These are phyloP conservation scores for Alternaria atra DNA, from an alignment of 2,329 filamentous ascomycete species.

Conservation along the genomic window DNA sequence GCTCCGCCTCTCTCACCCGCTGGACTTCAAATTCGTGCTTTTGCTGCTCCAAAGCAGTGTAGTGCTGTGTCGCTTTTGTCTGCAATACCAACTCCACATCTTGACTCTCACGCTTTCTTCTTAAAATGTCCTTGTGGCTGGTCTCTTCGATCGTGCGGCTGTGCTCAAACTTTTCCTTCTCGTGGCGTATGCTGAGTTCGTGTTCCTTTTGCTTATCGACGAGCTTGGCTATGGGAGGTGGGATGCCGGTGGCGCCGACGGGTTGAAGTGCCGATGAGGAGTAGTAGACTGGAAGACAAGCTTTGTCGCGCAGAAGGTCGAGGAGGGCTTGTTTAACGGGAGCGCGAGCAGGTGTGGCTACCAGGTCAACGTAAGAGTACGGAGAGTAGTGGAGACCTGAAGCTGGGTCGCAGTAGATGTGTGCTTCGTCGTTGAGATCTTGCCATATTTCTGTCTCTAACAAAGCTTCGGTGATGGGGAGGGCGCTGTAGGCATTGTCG, in stretches of 20 bases:
- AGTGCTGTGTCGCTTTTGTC: slow-evolving; percentile 28
- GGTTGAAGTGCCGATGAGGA: slow-evolving; percentile 50
- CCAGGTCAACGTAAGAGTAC: slow-evolving; percentile 65
- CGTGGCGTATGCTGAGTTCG: slow-evolving; percentile 37
- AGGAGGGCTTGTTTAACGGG: slow-evolving; percentile 31
- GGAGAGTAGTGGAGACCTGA: slow-evolving; percentile 69
- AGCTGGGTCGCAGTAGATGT: slow-evolving; percentile 50
- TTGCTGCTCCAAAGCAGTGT: slow-evolving; percentile 36
- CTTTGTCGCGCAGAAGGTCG: slow-evolving; percentile 46
- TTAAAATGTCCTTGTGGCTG: slow-evolving; percentile 37
- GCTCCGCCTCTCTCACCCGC: slow-evolving; percentile 42
- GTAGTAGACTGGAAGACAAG: slow-evolving; percentile 45
- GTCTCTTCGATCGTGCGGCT: slow-evolving; percentile 40
- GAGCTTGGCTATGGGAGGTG: slow-evolving; percentile 37
- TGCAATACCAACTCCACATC: slow-evolving; percentile 36
- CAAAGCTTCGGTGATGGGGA: slow-evolving; percentile 65
- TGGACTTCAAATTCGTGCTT: slow-evolving; percentile 46
- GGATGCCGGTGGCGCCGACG: slow-evolving; percentile 48
- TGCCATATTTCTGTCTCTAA: slow-evolving; percentile 73
- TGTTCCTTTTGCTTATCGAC: slow-evolving; percentile 46
- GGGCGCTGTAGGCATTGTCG: slow-evolving; percentile 62
- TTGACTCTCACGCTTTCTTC: slow-evolving; percentile 39
- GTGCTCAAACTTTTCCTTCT: slow-evolving; percentile 40
- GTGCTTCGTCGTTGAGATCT: slow-evolving; percentile 67
- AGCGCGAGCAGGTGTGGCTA: slow-evolving; percentile 32